Base-by-base conservation (phyloP, 1,284 basidiomycete genomes). In the Leccinum subrobustum region DNA sequence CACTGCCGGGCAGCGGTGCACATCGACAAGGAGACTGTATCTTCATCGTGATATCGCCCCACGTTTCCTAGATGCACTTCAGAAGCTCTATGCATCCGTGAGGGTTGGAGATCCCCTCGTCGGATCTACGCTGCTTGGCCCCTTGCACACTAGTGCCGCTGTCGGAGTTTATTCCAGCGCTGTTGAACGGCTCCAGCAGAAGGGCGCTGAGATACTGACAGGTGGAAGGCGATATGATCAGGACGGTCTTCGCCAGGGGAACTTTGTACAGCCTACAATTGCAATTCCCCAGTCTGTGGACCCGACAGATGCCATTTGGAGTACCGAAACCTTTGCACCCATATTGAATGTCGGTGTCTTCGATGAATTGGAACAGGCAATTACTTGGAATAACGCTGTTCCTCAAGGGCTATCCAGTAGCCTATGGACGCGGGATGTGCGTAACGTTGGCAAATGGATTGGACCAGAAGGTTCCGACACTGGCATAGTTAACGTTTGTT, bases 1-100 rank as follows among this genome's bases (percentile, higher is more conserved):
- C 50, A 98, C 96, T 48, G 92, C 93, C 35, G 96, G 96, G 23
- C 96, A 98, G 74, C 84, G 96, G 54, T 98, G 96, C 78, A 98
- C 96, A 1, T 91, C 95, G 20, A 98, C 95, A 1, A 86, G 96
- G 57, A 83, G 96, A 59, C 83, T 98, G 12, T 92, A 93, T 76
- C 82, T 98, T 60, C 96, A 98, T 75, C 85, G 86, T 50, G 77
- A 84, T 61, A 87, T 98, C 66, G 88, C 93, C 1, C 72, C 83
- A 37, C 77, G 85, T 61, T 95, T 98, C 79, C 79, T 96, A 62
- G 80, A 84, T 39, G 83, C 83, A 18, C 84, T 98, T 16, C 80
- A 87, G 70, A 84, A 84, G 63, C 83, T 93, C 29, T 95, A 96
- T 75, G 75, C 78, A 27, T 80, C 82, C 11, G 77, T 93, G 37